These are phyloP conservation scores for Ilyonectria sp. DNA, from an alignment of 2,329 filamentous ascomycete genomes.

Conservation along the genomic window DNA sequence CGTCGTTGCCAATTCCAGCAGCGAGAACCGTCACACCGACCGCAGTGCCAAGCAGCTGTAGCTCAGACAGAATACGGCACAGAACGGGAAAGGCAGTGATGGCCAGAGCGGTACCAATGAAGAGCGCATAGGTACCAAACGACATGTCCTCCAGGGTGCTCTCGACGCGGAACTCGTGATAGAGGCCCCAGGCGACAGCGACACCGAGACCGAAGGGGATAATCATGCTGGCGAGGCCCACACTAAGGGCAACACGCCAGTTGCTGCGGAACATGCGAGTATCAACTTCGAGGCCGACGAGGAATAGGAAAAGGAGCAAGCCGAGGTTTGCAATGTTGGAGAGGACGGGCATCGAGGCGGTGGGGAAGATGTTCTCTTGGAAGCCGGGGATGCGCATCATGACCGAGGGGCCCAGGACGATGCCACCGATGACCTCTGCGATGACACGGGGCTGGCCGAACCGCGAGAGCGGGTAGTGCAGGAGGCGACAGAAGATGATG, in stretches of 20 bases:
- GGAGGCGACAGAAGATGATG: slow-evolving; percentile 63
- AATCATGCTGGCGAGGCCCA: slow-evolving; percentile 84
- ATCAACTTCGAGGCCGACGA: slow-evolving; percentile 91
- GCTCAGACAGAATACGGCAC: slow-evolving; percentile 91
- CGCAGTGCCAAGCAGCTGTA: slow-evolving; percentile 86
- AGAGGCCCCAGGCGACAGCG: slow-evolving; percentile 86
- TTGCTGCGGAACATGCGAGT: slow-evolving; percentile 83
- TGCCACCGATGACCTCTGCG: slow-evolving; percentile 87
- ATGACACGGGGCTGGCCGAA: slow-evolving; percentile 87
- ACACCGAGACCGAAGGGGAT: slow-evolving; percentile 87
- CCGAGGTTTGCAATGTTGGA: slow-evolving; percentile 87
- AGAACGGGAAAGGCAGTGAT: slow-evolving; percentile 95
- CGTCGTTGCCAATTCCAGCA: slow-evolving; percentile 93
- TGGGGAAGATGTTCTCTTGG: slow-evolving; percentile 81
- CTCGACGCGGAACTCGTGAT: slow-evolving; percentile 76
- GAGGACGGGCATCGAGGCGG: slow-evolving; percentile 80
- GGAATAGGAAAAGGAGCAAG: slow-evolving; percentile 87
- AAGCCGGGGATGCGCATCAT: slow-evolving; percentile 91
- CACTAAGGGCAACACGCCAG: slow-evolving; percentile 84
- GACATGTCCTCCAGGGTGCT: slow-evolving; percentile 57
- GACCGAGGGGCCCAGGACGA: slow-evolving; percentile 88
- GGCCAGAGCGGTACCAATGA: slow-evolving; percentile 93
- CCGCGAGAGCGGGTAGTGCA: slow-evolving; percentile 84
- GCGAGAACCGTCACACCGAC: slow-evolving; percentile 92
- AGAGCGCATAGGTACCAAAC: slow-evolving; percentile 74